Evolutionary conservation across 331 rosid genomes (phyloP).

Genomic region (Rosa hybrid): DNA sequence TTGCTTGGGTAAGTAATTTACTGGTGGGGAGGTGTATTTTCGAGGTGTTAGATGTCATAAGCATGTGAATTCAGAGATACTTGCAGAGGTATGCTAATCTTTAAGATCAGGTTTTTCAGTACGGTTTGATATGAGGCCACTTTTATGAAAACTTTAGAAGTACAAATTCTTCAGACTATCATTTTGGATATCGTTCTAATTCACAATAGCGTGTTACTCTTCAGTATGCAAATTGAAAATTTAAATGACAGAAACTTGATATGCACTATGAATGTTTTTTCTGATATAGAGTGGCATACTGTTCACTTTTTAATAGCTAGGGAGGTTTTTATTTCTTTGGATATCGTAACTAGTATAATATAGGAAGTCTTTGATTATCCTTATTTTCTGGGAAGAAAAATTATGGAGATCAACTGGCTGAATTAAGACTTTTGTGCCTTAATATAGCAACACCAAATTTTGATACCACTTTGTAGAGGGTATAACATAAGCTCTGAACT

Average conservation of each 20-base stretch:
- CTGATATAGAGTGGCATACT: background rate
- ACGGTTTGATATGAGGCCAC: background rate
- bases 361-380: conserved; percentile 74
- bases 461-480: too few species aligned
- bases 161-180: background rate
- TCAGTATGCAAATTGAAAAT: background rate
- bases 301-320: background rate
- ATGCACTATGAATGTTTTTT: conserved; percentile 2
- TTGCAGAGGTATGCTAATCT: conserved; percentile 52
- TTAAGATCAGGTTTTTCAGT: background rate
- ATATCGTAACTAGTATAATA: conserved; percentile 17
- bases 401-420: too few species aligned
- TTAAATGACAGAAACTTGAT: background rate
- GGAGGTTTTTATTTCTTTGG: background rate
- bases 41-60: conserved; percentile 92
- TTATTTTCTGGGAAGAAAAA: conserved; percentile 45
- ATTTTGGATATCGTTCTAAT: background rate
- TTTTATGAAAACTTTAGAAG: background rate
- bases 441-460: too few species aligned
- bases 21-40: conserved; percentile 87
- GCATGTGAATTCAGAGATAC: conserved; percentile 72
- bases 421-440: too few species aligned
- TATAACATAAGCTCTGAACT: too few species aligned
- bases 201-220: background rate
- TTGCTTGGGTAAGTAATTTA: conserved; percentile 81